These are phyloP conservation scores for Saturnispora gosingensis DNA, from an alignment of 805 yeast genomes.

Conservation along the genomic window DNA sequence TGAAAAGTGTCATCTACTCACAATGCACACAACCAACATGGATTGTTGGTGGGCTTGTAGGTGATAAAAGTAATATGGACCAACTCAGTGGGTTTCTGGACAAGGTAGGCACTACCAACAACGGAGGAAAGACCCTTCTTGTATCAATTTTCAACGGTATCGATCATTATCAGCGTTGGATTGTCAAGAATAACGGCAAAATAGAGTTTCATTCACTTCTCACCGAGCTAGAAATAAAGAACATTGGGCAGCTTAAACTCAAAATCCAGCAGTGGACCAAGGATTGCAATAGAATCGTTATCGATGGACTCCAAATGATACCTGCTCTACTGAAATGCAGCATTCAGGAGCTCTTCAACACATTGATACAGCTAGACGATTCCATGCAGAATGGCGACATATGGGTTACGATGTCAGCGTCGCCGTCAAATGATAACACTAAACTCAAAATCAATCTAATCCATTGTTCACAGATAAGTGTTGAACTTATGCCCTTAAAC, in stretches of 20 bases:
- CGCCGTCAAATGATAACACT: neutral
- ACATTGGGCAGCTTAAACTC: neutral
- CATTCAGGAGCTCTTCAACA: neutral
- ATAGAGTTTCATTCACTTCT: neutral
- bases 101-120: neutral
- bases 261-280: neutral
- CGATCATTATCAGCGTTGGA: neutral
- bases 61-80: neutral
- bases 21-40: constrained; percentile 56
- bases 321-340: neutral
- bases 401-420: neutral
- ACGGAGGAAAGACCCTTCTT: neutral
- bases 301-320: neutral
- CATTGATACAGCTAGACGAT: neutral
- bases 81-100: neutral
- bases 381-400: neutral
- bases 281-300: neutral
- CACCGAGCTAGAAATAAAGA: neutral
- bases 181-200: neutral
- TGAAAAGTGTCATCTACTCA: constrained; percentile 18
- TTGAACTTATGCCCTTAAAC: neutral
- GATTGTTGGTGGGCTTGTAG: constrained; percentile 28
- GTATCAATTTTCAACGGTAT: neutral
- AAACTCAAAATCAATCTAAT: neutral
- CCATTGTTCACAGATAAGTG: neutral